These are phyloP conservation scores for Neurospora sublineolata DNA, from an alignment of 495 filamentous ascomycete genomes.

Conservation along the genomic window DNA sequence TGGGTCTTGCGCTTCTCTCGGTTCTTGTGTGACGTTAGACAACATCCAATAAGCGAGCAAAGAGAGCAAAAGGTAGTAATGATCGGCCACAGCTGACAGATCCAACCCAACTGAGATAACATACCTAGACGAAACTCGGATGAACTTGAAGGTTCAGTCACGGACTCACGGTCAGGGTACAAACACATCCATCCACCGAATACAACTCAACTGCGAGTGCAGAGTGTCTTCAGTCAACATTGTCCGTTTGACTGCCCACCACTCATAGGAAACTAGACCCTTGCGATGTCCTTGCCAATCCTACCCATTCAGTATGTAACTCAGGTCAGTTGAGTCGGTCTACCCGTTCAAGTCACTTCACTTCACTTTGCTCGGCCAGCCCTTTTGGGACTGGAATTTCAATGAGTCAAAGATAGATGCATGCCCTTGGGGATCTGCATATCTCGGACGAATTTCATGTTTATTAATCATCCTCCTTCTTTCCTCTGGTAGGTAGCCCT, in stretches of 20 bases:
- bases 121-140: background rate
- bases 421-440: background rate
- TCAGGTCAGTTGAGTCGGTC: background rate
- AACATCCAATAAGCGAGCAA: background rate
- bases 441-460: background rate
- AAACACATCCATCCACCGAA: background rate
- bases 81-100: background rate
- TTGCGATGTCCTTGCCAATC: background rate
- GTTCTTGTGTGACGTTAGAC: background rate
- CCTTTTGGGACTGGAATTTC: background rate
- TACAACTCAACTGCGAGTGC: background rate
- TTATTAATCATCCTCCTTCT: background rate
- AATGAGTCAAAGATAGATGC: background rate
- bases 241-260: background rate
- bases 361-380: background rate
- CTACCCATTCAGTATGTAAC: background rate
- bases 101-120: background rate
- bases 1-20: background rate
- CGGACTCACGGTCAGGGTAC: background rate
- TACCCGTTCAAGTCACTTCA: background rate
- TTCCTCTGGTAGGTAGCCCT: background rate
- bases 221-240: background rate
- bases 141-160: background rate
- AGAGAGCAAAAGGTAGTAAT: background rate
- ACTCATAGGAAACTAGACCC: background rate